A percentile compares a stretch with the other conserved stretches of the same genome.
These are phyloP conservation scores for Fusarium mundagurra DNA, from an alignment of 2,329 filamentous ascomycete genomes.

Conservation along the genomic window DNA sequence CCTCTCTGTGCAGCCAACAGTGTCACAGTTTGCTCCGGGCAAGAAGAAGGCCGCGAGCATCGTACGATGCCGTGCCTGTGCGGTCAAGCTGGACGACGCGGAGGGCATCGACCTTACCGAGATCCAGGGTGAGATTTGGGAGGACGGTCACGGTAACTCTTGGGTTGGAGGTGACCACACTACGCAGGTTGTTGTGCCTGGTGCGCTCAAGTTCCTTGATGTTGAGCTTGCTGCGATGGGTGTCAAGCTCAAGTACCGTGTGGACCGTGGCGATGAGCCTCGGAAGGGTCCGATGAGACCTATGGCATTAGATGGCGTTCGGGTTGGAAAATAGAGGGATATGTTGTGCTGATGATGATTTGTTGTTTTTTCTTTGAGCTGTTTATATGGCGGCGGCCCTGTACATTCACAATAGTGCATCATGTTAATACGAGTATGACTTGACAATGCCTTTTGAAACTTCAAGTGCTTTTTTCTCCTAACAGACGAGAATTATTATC, in stretches of 20 bases:
- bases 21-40: constrained; percentile 68
- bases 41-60: constrained; percentile 74
- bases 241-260: constrained; percentile 86
- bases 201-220: constrained; percentile 91
- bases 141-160: constrained; percentile 84
- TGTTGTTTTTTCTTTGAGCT: constrained; percentile 31
- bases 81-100: constrained; percentile 67
- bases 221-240: constrained; percentile 97
- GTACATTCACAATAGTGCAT: constrained; percentile 24
- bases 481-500: not conserved
- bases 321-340: constrained; percentile 42
- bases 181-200: constrained; percentile 90
- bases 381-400: constrained; percentile 20
- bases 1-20: constrained; percentile 84
- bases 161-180: constrained; percentile 92
- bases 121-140: constrained; percentile 82
- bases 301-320: constrained; percentile 46
- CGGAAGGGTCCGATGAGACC: constrained; percentile 62
- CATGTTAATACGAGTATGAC: constrained; percentile 34
- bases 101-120: constrained; percentile 65
- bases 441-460: constrained; percentile 3
- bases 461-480: not conserved
- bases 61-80: constrained; percentile 84
- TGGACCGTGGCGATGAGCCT: constrained; percentile 72
- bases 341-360: constrained; percentile 26